These are phyloP conservation scores for Diplosphaera chodatii DNA, from an alignment of 139 green algal species.

Conservation along the genomic window DNA sequence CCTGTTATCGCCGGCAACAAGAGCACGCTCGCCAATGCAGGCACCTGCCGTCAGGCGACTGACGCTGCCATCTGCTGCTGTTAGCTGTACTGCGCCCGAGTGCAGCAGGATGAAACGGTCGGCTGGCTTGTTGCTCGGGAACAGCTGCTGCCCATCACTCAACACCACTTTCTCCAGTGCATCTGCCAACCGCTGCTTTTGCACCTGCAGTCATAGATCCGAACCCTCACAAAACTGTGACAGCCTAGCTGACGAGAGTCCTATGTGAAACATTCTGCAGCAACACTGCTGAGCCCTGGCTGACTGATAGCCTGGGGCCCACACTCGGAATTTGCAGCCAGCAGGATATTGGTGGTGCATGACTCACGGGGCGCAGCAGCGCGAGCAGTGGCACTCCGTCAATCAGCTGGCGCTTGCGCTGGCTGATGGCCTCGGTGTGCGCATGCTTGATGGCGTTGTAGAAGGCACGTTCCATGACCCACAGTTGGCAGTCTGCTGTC, in stretches of 20 bases:
- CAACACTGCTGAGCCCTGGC: no score
- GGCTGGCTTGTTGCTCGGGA: conserved; percentile 24
- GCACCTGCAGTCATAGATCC: conserved; percentile 32
- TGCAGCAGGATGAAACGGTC: background rate
- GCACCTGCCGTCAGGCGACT: conserved; percentile 35
- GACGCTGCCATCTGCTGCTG: conserved; percentile 6
- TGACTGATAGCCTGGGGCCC: no score
- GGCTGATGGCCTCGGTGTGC: conserved; percentile 40
- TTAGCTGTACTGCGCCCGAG: conserved; percentile 2
- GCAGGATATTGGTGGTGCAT: no score
- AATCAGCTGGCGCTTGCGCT: conserved; percentile 55
- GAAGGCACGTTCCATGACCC: conserved; percentile 76
- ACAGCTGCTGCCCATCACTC: conserved; percentile 32
- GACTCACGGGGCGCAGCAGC: conserved; percentile 41
- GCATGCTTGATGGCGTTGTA: conserved; percentile 75
- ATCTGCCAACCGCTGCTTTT: conserved; percentile 68
- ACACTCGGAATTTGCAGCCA: no score
- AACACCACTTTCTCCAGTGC: conserved; percentile 60
- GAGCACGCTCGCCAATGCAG: conserved; percentile 75
- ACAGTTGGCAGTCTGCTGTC: conserved; percentile 52
- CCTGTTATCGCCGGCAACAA: conserved; percentile 49
- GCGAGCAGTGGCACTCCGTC: conserved; percentile 61
- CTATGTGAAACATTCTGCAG: no score
- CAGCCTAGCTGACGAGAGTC: background rate
- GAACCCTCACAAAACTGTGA: no score